These are phyloP conservation scores for Candida boleticola DNA, from an alignment of 805 yeast genomes.

Conservation along the genomic window DNA sequence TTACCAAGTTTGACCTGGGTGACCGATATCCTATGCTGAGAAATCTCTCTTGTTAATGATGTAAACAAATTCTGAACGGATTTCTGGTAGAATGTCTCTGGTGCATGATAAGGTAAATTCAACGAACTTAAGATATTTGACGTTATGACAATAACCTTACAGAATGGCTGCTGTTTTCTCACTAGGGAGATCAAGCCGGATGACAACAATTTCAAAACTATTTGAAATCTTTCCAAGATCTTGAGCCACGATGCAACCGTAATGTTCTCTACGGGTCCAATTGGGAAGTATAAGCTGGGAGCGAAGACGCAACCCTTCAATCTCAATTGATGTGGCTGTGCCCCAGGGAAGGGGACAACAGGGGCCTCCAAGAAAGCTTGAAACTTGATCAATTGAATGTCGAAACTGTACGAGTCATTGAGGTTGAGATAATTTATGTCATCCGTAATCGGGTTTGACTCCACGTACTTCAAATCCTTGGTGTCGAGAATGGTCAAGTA, in stretches of 20 bases:
- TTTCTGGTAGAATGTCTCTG: constrained; percentile 55
- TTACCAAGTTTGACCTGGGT: constrained; percentile 43
- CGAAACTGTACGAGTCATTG: constrained; percentile 44
- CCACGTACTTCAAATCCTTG: constrained; percentile 50
- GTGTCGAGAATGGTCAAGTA: constrained; percentile 71
- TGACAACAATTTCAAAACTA: constrained; percentile 51
- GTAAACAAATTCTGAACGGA: constrained; percentile 39
- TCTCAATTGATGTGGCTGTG: constrained; percentile 51
- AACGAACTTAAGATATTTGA: constrained; percentile 57
- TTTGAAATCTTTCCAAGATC: constrained; percentile 43
- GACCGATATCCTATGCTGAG: constrained; percentile 32
- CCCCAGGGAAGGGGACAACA: constrained; percentile 58
- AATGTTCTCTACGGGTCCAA: constrained; percentile 65
- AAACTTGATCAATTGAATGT: constrained; percentile 48
- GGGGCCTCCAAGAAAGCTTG: constrained; percentile 49
- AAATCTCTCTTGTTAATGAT: constrained; percentile 33
- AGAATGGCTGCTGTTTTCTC: constrained; percentile 42
- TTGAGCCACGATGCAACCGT: constrained; percentile 51
- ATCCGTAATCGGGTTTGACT: constrained; percentile 55
- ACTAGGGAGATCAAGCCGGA: constrained; percentile 56
- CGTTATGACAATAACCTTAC: constrained; percentile 47
- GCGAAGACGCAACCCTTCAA: constrained; percentile 67
- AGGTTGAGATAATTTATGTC: constrained; percentile 69
- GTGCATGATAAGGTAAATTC: constrained; percentile 59
- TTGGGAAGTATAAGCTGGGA: constrained; percentile 67